Percentiles rank a stretch among this genome's conserved stretches.
These are phyloP conservation scores for Cercophora newfieldiana DNA, from an alignment of 495 filamentous ascomycete species.

Conservation along the genomic window DNA sequence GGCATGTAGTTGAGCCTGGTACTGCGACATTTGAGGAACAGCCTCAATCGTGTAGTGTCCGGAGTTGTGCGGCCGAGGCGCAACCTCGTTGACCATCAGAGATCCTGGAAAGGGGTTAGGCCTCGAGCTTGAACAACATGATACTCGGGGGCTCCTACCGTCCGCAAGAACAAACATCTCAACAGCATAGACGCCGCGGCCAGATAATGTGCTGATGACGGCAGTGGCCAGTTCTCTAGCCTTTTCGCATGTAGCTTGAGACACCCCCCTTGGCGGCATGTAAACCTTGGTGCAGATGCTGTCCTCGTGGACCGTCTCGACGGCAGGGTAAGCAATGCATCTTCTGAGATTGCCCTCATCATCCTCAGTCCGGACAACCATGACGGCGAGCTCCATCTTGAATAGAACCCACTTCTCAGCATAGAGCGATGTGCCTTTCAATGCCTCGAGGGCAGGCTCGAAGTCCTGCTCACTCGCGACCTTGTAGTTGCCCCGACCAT, in stretches of 20 bases:
- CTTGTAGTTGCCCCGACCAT: constrained; percentile 88
- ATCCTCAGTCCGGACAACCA: constrained; percentile 90
- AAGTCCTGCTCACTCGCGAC: constrained; percentile 70
- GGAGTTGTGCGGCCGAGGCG: constrained; percentile 94
- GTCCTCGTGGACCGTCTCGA: constrained; percentile 94
- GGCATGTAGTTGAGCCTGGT: constrained; percentile 82
- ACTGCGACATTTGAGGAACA: constrained; percentile 81
- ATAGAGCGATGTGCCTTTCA: constrained; percentile 75
- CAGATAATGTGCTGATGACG: constrained; percentile 77
- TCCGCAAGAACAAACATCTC: constrained; percentile 93
- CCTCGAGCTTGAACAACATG: background rate
- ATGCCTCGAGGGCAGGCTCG: constrained; percentile 61
- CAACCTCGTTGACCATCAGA: constrained; percentile 87
- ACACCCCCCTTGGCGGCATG: constrained; percentile 75
- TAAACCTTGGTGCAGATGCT: constrained; percentile 94
- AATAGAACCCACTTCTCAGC: constrained; percentile 92
- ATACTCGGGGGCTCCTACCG: constrained; percentile 42
- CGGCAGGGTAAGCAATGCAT: constrained; percentile 77
- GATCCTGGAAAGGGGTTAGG: constrained; percentile 36
- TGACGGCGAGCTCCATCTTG: constrained; percentile 84
- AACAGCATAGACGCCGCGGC: constrained; percentile 92
- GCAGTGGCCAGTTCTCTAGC: constrained; percentile 77
- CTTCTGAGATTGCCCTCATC: constrained; percentile 49
- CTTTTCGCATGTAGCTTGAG: constrained; percentile 55
- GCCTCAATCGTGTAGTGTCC: constrained; percentile 98